Base-by-base conservation (phyloP, 148 eudicot genomes). In the Chenopodium berlandieri region DNA sequence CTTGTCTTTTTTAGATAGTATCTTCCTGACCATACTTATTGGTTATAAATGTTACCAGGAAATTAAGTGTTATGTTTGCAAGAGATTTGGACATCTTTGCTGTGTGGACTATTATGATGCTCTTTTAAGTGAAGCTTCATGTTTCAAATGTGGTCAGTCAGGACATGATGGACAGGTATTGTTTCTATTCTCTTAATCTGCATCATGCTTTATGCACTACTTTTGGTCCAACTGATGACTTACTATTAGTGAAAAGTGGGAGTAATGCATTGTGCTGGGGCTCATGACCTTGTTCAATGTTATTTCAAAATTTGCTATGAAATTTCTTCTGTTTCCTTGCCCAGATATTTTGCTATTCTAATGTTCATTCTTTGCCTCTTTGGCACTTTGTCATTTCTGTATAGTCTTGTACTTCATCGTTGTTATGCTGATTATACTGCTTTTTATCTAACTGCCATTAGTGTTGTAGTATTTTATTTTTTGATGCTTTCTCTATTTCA, bases 161-260 rank as follows among this genome's bases (percentile, higher is more conserved):
- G 99, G 99, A 79, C 99, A 97, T 86, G 82, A 85, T 79, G 99
- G 99, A 82, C 85, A 89, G 93, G 99, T 97, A 91, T 82, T 74
- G 47, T 32, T 22, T 73, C 67, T 79, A 71, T 37, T 34, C n/a
- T 0, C 32, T 72, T 71, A 31, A 27, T 0, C 17, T 12, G 47
- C 31, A 54, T 37, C 31, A 56, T n/a, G 75, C 34, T 7, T 4
- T 25, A 4, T 27, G 23, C 31, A 17, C 17, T 56, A 62, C 4
- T 30, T 40, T 75, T 73, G 47, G 37, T 23, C 11, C 27, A 48
- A 16, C 16, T 66, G 56, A 68, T 67, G 75, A 30, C 10, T 30
- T 50, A 60, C 44, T 40, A 40, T 40, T 40, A 4, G 44, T 40
- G 44, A 14, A 65, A 64, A 48, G n/a, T 58, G 78, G 19, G 19